These are phyloP conservation scores for Erodium chrysanthum DNA, from an alignment of 441 rosid species.

Conservation along the genomic window DNA sequence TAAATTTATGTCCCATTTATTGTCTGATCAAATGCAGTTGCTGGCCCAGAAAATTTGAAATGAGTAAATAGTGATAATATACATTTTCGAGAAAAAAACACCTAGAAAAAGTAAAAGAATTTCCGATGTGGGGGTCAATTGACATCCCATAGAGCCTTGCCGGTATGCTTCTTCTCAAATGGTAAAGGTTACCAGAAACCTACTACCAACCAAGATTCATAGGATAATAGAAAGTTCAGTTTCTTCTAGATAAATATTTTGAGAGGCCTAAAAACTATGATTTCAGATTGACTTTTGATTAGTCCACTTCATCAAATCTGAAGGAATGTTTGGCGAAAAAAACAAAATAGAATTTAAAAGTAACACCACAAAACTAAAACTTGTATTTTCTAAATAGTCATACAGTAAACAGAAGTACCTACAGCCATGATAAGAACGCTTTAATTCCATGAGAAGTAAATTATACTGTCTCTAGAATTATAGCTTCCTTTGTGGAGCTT, in stretches of 20 bases:
- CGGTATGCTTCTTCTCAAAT: not conserved
- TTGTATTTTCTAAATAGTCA: not conserved
- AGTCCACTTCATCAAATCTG: not conserved
- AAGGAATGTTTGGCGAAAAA: not conserved
- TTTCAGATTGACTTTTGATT: not conserved
- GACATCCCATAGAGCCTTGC: not conserved
- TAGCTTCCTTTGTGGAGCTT: not conserved
- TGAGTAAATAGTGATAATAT: not conserved
- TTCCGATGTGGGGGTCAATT: not conserved
- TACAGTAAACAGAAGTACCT: not conserved
- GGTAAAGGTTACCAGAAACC: not conserved
- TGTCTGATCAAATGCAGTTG: conserved; percentile 1
- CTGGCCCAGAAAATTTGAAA: not conserved
- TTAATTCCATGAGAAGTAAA: not conserved
- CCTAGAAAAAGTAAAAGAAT: not conserved
- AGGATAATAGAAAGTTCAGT: not conserved
- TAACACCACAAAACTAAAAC: not conserved
- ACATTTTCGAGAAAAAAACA: not conserved
- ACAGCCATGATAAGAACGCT: not conserved
- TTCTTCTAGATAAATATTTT: not conserved
- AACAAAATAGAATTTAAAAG: not conserved
- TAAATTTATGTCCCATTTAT: not conserved
- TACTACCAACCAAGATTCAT: not conserved
- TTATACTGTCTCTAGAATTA: not conserved
- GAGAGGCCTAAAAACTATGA: not conserved